Base-by-base conservation (phyloP, 331 rosid species). In the Cydonia oblonga region DNA sequence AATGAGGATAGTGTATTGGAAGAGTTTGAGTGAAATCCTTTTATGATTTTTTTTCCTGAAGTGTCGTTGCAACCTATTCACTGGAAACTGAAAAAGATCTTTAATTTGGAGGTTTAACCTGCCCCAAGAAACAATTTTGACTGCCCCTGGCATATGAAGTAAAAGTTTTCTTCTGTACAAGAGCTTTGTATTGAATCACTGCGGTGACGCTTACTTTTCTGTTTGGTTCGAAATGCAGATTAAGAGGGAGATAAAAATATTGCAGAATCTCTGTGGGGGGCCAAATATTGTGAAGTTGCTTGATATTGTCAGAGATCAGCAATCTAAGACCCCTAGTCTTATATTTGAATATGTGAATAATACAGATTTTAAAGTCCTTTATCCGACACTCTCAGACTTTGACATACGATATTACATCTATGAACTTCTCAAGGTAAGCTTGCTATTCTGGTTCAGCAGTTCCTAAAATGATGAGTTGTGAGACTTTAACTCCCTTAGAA, bases 261-360 rank as follows among this genome's bases (percentile, higher is more conserved):
- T 92, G 71, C 97, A 92, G 86, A 92, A 92, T 87, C 96, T 92
- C 52, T 92, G 96, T 24, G 97, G 96, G 56, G 97, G 97, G 40
- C 97, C 97, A 4, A 92, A 92, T 85, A 79, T 92, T 64, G 87
- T 92, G 70, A 92, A 92, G 92, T 85, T 92, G 92, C 96, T 89
- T 66, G 97, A 92, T 82, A 92, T 92, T 30, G 97, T 92, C 78
- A 83, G 97, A 84, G 97, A 92, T 74, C 97, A 92, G 87, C 97
- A 92, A 70, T 92, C 97, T 4, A 92, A 92, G 93, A 92, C 97
- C 61, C 97, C 97, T 30, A 92, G 97, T 80, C 85, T 92, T 74
- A 77, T 92, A 64, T 92, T 92, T 75, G 97, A 92, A 86, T 72
- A 86, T 85, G 97, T 92, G 82, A 89, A 92, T 79, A 92, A 92